phyloP scores from a whole-genome alignment of 83 land plant genomes.

The Isoetes engelmannii region DNA sequence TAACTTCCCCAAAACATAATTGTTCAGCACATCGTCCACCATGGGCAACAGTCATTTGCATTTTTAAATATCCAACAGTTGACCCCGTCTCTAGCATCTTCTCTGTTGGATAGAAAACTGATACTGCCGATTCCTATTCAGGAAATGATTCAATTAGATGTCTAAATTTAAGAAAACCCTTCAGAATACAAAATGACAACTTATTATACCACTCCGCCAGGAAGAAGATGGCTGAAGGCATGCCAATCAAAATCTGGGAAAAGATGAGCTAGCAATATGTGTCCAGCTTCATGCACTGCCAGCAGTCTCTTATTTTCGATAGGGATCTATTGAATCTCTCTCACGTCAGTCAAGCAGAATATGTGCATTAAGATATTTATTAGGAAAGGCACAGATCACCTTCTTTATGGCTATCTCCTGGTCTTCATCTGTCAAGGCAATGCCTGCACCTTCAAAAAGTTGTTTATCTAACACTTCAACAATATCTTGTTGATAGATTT shows the following conservation, averaged over 20 bases:
- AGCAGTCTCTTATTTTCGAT: constrained; percentile 63
- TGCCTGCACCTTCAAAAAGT: constrained; percentile 86
- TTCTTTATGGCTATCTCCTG: constrained; percentile 57
- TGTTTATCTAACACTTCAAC: constrained; percentile 90
- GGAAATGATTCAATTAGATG: not conserved
- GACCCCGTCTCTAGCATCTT: constrained; percentile 67
- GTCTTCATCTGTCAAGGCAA: constrained; percentile 85
- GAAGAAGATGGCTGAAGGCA: constrained; percentile 87
- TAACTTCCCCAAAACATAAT: constrained; percentile 65
- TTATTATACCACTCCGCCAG: constrained; percentile 62
- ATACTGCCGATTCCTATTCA: constrained; percentile 65
- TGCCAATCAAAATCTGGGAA: constrained; percentile 96
- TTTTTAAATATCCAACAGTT: constrained; percentile 83
- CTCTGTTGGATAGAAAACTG: constrained; percentile 84
- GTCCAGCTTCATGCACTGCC: constrained; percentile 99
- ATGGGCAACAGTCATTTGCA: constrained; percentile 99
- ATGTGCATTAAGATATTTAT: not conserved
- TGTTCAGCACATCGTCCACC: constrained; percentile 97
- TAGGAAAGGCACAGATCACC: constrained; percentile 30
- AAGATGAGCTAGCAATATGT: constrained; percentile 85
- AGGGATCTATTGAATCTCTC: constrained; percentile 41
- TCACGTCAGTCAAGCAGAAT: not conserved
- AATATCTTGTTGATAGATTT: constrained; percentile 71
- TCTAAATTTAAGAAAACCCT: not conserved
- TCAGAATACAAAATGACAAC: not conserved